Conservation (phyloP, 2,329 filamentous ascomycete species). For the Phialocephala subalpina region DNA sequence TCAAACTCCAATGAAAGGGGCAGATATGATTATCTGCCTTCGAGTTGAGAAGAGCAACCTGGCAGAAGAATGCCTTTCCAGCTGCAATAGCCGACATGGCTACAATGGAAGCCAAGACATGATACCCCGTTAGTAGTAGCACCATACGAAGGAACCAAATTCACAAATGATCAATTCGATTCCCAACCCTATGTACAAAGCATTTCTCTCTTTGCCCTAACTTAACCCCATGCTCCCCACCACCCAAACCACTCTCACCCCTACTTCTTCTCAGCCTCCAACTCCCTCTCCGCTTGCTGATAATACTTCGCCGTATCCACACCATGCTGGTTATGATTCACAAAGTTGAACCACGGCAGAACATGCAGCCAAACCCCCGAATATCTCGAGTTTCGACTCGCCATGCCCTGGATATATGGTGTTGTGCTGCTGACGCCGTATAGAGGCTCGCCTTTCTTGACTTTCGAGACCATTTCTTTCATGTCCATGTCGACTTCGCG, state of each 20-base stretch:
- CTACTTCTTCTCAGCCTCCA: slow-evolving; percentile 76
- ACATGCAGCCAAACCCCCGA: slow-evolving; percentile 83
- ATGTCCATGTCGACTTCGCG: slow-evolving; percentile 96
- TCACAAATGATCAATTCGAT: slow-evolving; percentile 15
- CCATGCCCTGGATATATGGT: slow-evolving; percentile 93
- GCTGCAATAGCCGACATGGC: neutral
- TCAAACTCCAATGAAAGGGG: too few species aligned
- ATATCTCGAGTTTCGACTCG: slow-evolving; percentile 91
- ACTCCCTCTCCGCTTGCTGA: slow-evolving; percentile 89
- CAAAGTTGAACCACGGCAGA: slow-evolving; percentile 97
- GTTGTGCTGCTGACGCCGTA: slow-evolving; percentile 84
- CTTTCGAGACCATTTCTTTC: slow-evolving; percentile 96
- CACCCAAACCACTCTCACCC: slow-evolving; percentile 37
- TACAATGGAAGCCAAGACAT: too few species aligned
- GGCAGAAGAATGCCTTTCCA: neutral
- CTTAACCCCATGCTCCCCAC: slow-evolving; percentile 17
- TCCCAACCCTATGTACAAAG: slow-evolving; percentile 26
- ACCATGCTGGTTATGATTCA: slow-evolving; percentile 93
- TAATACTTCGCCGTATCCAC: slow-evolving; percentile 99
- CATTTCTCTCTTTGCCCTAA: neutral
- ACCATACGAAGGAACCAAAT: neutral
- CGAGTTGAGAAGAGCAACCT: neutral
- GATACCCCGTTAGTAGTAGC: neutral
- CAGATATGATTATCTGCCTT: neutral
- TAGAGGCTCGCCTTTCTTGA: slow-evolving; percentile 88